Conservation (phyloP, 2,329 filamentous ascomycete species). For the Helicocarpus griseus region DNA sequence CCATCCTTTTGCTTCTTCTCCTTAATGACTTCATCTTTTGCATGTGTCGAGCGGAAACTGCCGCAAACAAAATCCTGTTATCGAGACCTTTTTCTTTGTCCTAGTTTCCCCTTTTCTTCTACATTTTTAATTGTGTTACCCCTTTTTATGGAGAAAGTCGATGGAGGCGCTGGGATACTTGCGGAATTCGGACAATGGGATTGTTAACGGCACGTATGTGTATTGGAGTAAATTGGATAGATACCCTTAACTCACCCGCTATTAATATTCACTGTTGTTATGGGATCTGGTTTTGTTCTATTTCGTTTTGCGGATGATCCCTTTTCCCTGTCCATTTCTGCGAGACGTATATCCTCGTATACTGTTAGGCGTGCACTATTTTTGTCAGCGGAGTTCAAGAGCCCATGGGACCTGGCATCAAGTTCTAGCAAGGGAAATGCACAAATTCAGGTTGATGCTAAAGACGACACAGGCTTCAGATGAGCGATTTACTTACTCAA, state of each 20-base stretch:
- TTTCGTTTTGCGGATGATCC: background rate
- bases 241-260: background rate
- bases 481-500: no score
- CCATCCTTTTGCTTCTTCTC: background rate
- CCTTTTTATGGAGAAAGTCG: background rate
- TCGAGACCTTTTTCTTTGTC: background rate
- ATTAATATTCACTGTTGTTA: background rate
- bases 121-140: background rate
- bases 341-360: no score
- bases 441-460: no score
- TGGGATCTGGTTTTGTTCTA: background rate
- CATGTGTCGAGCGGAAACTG: background rate
- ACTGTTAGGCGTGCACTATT: no score
- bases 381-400: no score
- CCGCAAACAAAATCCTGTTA: background rate
- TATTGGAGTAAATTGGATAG: slow-evolving; percentile 1
- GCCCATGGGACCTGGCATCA: no score
- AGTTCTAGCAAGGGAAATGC: no score
- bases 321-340: no score
- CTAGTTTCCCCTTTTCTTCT: no score
- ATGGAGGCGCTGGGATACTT: background rate
- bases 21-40: background rate
- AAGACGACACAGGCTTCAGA: no score
- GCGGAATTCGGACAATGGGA: background rate
- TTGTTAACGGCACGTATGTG: background rate